phyloP scores from a whole-genome alignment of 345 rosid species.

The Camelina sativa region DNA sequence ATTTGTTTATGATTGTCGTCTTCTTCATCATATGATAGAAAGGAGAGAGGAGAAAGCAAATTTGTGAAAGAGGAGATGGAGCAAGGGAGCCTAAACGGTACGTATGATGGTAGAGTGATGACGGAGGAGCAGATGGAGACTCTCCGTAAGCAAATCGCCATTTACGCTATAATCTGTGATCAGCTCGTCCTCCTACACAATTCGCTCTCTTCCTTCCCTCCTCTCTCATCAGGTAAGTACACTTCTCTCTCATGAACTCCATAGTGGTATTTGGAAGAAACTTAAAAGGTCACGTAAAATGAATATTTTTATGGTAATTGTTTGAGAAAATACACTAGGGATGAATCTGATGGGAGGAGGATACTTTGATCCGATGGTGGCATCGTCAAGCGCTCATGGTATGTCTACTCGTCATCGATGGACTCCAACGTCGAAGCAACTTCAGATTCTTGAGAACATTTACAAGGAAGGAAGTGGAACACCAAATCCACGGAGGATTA shows the following conservation, averaged over 20 bases:
- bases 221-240: conserved; percentile 42
- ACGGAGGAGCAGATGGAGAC: conserved; percentile 79
- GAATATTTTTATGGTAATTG: background rate
- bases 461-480: conserved; percentile 60
- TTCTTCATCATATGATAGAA: conserved; percentile 23
- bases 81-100: conserved; percentile 37
- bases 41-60: conserved; percentile 9
- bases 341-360: conserved; percentile 35
- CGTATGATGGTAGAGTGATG: conserved; percentile 48
- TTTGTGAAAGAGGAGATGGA: conserved; percentile 40
- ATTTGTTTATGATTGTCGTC: conserved; percentile 6
- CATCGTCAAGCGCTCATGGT: conserved; percentile 49
- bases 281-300: conserved; percentile 32
- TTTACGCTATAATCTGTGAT: conserved; percentile 55
- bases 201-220: conserved; percentile 45
- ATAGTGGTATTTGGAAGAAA: background rate
- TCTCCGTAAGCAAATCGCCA: conserved; percentile 68
- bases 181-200: conserved; percentile 63
- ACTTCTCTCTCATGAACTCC: background rate
- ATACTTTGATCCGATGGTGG: conserved; percentile 50
- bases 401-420: conserved; percentile 70
- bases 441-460: conserved; percentile 61
- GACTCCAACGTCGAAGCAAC: conserved; percentile 66
- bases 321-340: conserved; percentile 43
- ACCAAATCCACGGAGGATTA: conserved; percentile 61